Evolutionary conservation across 192 early-diverging fungal species (phyloP), one percentile per base, ranked within the genome.

Genomic region (Podila verticillata): DNA sequence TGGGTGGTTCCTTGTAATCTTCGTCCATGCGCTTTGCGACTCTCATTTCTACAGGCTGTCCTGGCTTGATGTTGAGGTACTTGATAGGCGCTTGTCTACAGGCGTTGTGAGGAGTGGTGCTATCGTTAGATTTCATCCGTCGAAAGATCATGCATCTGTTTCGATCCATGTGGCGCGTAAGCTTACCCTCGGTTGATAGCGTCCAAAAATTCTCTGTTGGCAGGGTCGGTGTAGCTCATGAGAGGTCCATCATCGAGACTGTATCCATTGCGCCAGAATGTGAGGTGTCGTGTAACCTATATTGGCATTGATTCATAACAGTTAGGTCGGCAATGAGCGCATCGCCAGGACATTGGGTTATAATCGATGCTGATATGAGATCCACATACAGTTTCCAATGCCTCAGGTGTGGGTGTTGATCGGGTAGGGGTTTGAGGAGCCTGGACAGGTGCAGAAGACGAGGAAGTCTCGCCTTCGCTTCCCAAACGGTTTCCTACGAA

Each of bases 201-300:
- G 61, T 92, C 89, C 68, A 98, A 86, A 60, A 94, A 88, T 73
- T 93, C 90, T 80, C 92, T 87, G 85, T 95, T 97, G 68, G 88
- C 87, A 7, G 97, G 96, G 71, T 96, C 96, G 60, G 94, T 91
- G 64, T 95, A 96, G 54, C 88, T 82, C 73, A 93, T 84, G 61
- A 99, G 83, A 2, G 95, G 95, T 4, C 98, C 98, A 70, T 98
- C 95, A 24, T 95, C 97, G 72, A 99, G 87, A 61, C 93, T 96
- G 73, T 98, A 99, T 63, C 98, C 98, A 73, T 98, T 93, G 65
- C 92, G 86, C 95, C 96, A 99, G 71, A 99, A 98, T 15, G 95
- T 98, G 63, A 99, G 85, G 54, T 90, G 84, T 30, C 98, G 89
- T 34, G 77, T 85, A 22, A 86, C 88, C 85, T 91, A 80, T n/a